These are phyloP conservation scores for Tuber melanosporum DNA, from an alignment of 495 filamentous ascomycete species.

Conservation along the genomic window DNA sequence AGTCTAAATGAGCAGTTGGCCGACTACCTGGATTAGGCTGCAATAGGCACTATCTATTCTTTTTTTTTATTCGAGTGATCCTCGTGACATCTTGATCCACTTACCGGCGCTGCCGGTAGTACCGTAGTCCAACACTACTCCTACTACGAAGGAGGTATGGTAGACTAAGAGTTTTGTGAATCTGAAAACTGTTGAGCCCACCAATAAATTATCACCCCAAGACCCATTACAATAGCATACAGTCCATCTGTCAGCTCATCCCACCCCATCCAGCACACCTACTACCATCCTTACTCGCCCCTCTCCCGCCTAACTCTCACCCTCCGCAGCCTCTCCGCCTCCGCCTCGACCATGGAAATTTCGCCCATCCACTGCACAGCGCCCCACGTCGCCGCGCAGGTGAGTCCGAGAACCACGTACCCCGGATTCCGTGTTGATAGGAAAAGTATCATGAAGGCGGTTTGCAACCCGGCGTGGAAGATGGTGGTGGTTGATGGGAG, in stretches of 20 bases:
- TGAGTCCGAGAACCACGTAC: constrained; percentile 67
- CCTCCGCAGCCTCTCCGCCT: constrained; percentile 50
- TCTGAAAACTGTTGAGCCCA: background rate
- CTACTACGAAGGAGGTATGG: background rate
- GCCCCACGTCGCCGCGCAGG: constrained; percentile 82
- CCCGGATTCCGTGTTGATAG: constrained; percentile 76
- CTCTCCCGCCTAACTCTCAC: constrained; percentile 43
- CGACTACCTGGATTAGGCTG: background rate
- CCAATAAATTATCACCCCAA: background rate
- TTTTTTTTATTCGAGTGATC: background rate
- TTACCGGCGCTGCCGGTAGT: background rate
- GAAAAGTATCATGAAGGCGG: constrained; percentile 67
- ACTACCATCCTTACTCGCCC: constrained; percentile 34
- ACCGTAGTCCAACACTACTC: background rate
- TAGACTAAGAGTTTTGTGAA: background rate
- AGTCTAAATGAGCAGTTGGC: background rate
- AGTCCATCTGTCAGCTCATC: background rate
- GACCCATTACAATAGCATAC: background rate
- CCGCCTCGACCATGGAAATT: constrained; percentile 59
- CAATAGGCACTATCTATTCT: background rate
- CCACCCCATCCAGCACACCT: background rate
- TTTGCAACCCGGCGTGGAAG: constrained; percentile 46
- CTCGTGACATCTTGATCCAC: constrained; percentile 1
- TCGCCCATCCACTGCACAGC: constrained; percentile 81
- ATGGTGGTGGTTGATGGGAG: constrained; percentile 80